phyloP scores from a whole-genome alignment of 805 yeast genomes.

The Candida takata region DNA sequence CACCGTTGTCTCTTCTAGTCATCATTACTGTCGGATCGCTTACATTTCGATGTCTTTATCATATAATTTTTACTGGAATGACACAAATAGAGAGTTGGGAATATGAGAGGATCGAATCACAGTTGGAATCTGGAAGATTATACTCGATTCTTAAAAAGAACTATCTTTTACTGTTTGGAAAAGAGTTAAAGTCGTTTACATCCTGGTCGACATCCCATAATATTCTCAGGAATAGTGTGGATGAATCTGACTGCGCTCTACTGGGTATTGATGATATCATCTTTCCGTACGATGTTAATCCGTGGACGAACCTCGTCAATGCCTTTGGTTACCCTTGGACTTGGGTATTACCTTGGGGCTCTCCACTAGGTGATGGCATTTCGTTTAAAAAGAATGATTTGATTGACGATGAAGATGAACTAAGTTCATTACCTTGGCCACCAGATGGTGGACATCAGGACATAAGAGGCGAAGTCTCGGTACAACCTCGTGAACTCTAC shows the following conservation, averaged over 20 bases:
- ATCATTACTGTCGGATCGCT: conserved; percentile 52
- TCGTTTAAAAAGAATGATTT: conserved; percentile 49
- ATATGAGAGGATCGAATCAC: conserved; percentile 67
- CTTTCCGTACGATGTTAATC: conserved; percentile 79
- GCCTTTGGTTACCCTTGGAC: conserved; percentile 53
- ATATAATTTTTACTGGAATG: conserved; percentile 55
- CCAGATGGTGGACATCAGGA: conserved; percentile 67
- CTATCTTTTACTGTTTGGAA: conserved; percentile 26
- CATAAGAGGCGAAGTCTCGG: no score
- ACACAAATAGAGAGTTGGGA: conserved; percentile 95
- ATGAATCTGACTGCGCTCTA: conserved; percentile 12
- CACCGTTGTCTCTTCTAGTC: conserved; percentile 54
- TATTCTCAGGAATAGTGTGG: conserved; percentile 5
- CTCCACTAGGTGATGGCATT: conserved; percentile 54
- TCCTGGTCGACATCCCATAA: conserved; percentile 20
- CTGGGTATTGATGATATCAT: conserved; percentile 57
- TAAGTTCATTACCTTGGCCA: conserved; percentile 82
- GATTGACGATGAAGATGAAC: conserved; percentile 39
- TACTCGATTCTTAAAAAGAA: conserved; percentile 43
- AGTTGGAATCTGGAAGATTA: conserved; percentile 48
- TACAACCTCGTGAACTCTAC: no score
- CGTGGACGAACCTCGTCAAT: conserved; percentile 43
- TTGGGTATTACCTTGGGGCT: conserved; percentile 72
- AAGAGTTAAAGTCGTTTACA: conserved; percentile 12
- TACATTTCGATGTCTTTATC: conserved; percentile 51